phyloP scores from a whole-genome alignment of 1,284 basidiomycete species.

The Exobasidium rhododendri region DNA sequence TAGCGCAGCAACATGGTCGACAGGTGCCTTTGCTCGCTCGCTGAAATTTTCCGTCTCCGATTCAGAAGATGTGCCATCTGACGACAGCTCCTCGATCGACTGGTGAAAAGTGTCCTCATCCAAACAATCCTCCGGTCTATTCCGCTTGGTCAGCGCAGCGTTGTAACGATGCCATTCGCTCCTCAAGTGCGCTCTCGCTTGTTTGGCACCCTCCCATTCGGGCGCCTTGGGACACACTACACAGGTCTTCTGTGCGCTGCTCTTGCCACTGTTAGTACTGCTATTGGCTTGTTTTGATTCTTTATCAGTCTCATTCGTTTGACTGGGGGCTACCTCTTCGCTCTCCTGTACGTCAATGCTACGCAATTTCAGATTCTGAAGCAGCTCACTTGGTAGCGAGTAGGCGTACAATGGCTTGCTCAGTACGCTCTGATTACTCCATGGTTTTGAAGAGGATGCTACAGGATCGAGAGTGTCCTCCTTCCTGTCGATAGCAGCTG shows the following conservation, averaged over 20 bases:
- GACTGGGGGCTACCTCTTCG: background rate
- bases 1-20: conserved; percentile 1
- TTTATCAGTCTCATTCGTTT: background rate
- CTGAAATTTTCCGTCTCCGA: background rate
- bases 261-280: background rate
- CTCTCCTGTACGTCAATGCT: conserved; percentile 10
- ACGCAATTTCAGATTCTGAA: conserved; percentile 45
- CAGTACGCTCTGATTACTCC: conserved; percentile 14
- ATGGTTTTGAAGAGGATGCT: conserved; percentile 1
- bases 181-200: conserved; percentile 82
- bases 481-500: background rate
- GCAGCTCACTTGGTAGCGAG: conserved; percentile 45
- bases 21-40: background rate
- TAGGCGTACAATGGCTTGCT: conserved; percentile 48
- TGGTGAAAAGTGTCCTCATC: conserved; percentile 22
- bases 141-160: conserved; percentile 63
- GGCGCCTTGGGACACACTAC: conserved; percentile 56
- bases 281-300: background rate
- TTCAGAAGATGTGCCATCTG: conserved; percentile 6
- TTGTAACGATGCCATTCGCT: conserved; percentile 99
- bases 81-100: conserved; percentile 33
- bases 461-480: conserved; percentile 1
- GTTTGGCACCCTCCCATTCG: conserved; percentile 70
- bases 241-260: conserved; percentile 17
- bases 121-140: background rate